phyloP scores from a whole-genome alignment of 257 asterid species.

The Nyctanthes arbortristis region DNA sequence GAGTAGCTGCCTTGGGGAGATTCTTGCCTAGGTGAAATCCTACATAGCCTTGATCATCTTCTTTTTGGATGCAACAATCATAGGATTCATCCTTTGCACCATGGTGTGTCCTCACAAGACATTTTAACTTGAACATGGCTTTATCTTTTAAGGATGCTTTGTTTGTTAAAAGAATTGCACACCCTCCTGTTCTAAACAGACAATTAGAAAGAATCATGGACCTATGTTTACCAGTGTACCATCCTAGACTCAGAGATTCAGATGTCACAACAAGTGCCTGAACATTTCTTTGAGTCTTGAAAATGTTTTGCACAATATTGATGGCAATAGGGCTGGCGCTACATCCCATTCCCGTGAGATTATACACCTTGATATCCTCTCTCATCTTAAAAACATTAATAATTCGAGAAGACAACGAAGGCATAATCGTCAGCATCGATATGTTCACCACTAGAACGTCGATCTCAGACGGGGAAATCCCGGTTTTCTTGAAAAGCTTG shows the following conservation, averaged over 20 bases:
- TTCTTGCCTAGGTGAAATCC: constrained; percentile 77
- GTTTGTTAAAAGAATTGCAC: constrained; percentile 69
- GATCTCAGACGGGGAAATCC: constrained; percentile 52
- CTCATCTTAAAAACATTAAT: constrained; percentile 60
- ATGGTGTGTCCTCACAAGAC: constrained; percentile 74
- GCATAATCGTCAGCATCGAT: constrained; percentile 66
- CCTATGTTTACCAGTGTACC: constrained; percentile 79
- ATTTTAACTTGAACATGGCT: constrained; percentile 60
- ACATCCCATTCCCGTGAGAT: constrained; percentile 90
- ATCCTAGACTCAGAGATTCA: constrained; percentile 65
- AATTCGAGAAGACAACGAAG: constrained; percentile 63
- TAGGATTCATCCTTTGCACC: constrained; percentile 74
- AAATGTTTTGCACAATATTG: constrained; percentile 48
- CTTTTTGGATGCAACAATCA: constrained; percentile 62
- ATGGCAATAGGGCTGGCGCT: constrained; percentile 78
- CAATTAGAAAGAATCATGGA: constrained; percentile 92
- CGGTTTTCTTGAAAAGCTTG: constrained; percentile 42
- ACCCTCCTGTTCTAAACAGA: constrained; percentile 75
- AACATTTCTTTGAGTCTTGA: constrained; percentile 37
- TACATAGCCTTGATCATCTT: constrained; percentile 55
- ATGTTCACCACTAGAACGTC: constrained; percentile 78
- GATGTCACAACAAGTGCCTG: constrained; percentile 72
- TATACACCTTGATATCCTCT: constrained; percentile 68
- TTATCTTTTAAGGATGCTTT: constrained; percentile 28
- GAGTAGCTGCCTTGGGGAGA: constrained; percentile 77